Percentiles rank a stretch among this genome's conserved stretches.
Evolutionary conservation across 1,284 basidiomycete genomes (phyloP).

Genomic region (Sutorius eximius): DNA sequence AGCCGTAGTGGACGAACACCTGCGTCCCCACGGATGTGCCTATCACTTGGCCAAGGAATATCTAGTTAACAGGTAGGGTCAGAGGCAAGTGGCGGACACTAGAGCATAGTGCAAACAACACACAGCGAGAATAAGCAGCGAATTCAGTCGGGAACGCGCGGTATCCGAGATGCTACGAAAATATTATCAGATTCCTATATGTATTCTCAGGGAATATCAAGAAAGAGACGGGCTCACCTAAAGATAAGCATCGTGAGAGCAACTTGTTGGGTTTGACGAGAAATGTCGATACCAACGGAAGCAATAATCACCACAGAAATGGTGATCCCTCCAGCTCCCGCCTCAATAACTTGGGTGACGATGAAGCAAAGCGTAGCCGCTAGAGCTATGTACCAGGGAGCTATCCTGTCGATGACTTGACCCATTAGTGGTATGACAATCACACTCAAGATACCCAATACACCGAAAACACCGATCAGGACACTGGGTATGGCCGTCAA

Average conservation of each 20-base stretch:
- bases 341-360: constrained; percentile 41
- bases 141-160: constrained; percentile 24
- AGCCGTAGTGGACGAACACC: constrained; percentile 50
- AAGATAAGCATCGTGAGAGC: constrained; percentile 44
- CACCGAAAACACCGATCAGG: constrained; percentile 54
- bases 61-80: constrained; percentile 7
- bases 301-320: constrained; percentile 47
- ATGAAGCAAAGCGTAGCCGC: constrained; percentile 38
- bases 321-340: constrained; percentile 45
- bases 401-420: constrained; percentile 48
- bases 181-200: not conserved
- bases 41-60: constrained; percentile 49
- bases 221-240: constrained; percentile 3
- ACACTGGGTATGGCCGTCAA: constrained; percentile 31
- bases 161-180: constrained; percentile 19
- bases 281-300: constrained; percentile 48
- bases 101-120: not conserved
- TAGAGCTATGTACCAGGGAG: constrained; percentile 51
- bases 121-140: constrained; percentile 15
- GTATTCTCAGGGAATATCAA: not conserved
- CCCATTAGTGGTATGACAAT: constrained; percentile 50
- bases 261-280: constrained; percentile 48
- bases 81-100: not conserved
- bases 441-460: constrained; percentile 52
- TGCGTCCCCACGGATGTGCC: constrained; percentile 52